Evolutionary conservation across 2,329 filamentous ascomycete genomes (phyloP).

Genomic region (Fusarium odoratissimum): DNA sequence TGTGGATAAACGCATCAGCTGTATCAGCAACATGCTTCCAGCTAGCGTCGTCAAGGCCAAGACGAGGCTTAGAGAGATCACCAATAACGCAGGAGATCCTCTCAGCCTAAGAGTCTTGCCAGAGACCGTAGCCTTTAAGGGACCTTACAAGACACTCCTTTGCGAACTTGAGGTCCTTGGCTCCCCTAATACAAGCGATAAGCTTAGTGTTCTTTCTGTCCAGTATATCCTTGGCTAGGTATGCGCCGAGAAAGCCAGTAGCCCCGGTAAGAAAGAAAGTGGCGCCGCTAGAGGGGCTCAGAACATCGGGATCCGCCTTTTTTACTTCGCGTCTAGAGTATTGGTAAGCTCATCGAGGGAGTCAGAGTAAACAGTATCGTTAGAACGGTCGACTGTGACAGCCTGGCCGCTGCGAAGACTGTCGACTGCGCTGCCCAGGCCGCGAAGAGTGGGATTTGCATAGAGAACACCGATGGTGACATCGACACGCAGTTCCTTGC

Average conservation of each 20-base stretch:
- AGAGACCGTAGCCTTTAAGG: constrained; percentile 82
- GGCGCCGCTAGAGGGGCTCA: constrained; percentile 6
- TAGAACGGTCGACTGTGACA: background rate
- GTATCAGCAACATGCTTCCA: background rate
- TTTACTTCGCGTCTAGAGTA: constrained; percentile 58
- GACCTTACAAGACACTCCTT: constrained; percentile 72
- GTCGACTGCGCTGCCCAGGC: constrained; percentile 37
- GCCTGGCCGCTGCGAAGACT: background rate
- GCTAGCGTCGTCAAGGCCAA: background rate
- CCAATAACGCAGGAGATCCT: constrained; percentile 71
- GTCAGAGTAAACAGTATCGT: background rate
- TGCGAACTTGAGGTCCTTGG: constrained; percentile 61
- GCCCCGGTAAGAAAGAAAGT: constrained; percentile 82
- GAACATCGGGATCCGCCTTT: constrained; percentile 52
- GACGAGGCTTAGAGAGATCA: constrained; percentile 62
- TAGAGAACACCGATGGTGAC: constrained; percentile 50
- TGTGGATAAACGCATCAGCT: background rate
- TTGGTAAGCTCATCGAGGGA: constrained; percentile 63
- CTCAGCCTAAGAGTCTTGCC: constrained; percentile 73
- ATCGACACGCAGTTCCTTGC: constrained; percentile 46
- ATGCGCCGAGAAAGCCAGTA: constrained; percentile 82
- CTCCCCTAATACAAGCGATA: constrained; percentile 78
- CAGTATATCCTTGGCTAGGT: constrained; percentile 80
- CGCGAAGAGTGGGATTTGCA: background rate
- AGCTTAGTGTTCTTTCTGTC: constrained; percentile 53